These are phyloP conservation scores for Acanthamoeba divionensis DNA, from an alignment of 208 protist genomes.

Conservation along the genomic window DNA sequence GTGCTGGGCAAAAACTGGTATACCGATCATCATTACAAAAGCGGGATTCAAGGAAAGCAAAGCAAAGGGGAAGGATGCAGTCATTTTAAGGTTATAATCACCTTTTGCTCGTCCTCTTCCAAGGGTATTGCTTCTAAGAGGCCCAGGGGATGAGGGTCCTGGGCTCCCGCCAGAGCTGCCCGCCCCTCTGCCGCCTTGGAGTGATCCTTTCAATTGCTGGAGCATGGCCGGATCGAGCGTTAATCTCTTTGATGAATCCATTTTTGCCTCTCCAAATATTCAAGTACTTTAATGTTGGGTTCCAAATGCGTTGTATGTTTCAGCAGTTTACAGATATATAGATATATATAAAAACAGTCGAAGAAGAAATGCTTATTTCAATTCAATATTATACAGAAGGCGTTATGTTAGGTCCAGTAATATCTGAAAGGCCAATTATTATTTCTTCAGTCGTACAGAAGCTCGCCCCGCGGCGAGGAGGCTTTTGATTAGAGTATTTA, in stretches of 20 bases:
- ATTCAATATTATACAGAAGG: background rate
- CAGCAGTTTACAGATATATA: background rate
- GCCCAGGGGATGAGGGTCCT: background rate
- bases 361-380: background rate
- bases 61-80: too few species aligned
- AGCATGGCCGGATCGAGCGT: slow-evolving; percentile 28
- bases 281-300: background rate
- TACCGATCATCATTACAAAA: background rate
- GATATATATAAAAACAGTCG: background rate
- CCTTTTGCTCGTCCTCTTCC: background rate
- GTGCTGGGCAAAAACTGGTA: too few species aligned
- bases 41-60: background rate
- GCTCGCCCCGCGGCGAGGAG: too few species aligned
- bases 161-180: background rate
- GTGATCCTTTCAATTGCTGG: slow-evolving; percentile 30
- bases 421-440: background rate
- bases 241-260: slow-evolving; percentile 37
- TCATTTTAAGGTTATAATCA: background rate
- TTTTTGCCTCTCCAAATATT: background rate
- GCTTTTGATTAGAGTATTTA: too few species aligned
- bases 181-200: background rate
- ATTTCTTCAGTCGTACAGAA: background rate
- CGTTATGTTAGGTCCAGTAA: background rate
- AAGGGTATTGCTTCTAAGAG: background rate
- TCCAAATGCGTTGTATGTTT: background rate